phyloP scores from a whole-genome alignment of 352 stramenopile species.

The Phytophthora niederhauseri region DNA sequence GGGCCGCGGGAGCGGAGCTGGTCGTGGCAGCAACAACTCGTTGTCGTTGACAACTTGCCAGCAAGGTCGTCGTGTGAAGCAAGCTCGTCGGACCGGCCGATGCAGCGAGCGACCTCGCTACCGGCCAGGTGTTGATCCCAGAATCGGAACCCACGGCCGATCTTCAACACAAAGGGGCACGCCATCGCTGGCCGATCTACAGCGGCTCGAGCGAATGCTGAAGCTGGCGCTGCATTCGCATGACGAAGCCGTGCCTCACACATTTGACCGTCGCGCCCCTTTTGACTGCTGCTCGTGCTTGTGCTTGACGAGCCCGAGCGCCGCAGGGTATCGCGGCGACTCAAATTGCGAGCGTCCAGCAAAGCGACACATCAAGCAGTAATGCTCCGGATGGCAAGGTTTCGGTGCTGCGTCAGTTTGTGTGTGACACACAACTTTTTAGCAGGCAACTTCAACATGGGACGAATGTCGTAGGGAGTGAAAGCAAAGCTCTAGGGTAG shows the following conservation, averaged over 20 bases:
- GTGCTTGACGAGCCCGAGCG: too few relatives aligned
- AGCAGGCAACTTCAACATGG: neutral
- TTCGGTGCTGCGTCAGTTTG: constrained; percentile 3
- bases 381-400: neutral
- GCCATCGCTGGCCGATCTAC: neutral
- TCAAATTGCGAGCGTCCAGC: neutral
- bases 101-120: neutral
- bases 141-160: neutral
- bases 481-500: too few relatives aligned
- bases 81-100: neutral
- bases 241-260: neutral
- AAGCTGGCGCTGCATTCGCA: neutral
- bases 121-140: neutral
- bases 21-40: neutral
- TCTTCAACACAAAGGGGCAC: neutral
- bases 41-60: too few relatives aligned
- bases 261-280: neutral
- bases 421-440: neutral
- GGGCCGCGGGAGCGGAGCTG: neutral
- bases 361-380: neutral
- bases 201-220: neutral
- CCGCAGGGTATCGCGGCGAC: too few relatives aligned
- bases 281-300: neutral
- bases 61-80: neutral
- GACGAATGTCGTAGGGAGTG: too few relatives aligned